These are phyloP conservation scores for Tuber melanosporum DNA, from an alignment of 495 filamentous ascomycete species.

Conservation along the genomic window DNA sequence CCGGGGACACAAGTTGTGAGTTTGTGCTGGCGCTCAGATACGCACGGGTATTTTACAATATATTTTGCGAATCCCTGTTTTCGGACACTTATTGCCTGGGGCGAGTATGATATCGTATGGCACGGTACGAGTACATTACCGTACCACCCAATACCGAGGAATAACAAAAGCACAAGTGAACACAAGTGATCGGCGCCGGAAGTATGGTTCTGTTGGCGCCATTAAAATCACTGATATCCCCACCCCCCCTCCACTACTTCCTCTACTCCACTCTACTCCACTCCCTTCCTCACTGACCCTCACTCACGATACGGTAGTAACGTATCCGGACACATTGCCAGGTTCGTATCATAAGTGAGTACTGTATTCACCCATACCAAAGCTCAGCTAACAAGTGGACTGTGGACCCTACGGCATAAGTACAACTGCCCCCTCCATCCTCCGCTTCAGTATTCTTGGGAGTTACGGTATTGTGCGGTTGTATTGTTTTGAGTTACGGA, in stretches of 20 bases:
- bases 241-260: not conserved
- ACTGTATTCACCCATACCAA: not conserved
- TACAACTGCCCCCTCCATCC: not conserved
- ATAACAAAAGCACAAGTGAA: not conserved
- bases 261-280: not conserved
- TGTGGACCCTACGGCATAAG: not conserved
- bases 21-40: too few species aligned
- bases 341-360: not conserved
- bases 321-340: not conserved
- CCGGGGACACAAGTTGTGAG: too few species aligned
- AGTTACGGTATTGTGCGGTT: not conserved
- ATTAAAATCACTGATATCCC: conserved; percentile 1
- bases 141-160: not conserved
- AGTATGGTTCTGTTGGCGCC: not conserved
- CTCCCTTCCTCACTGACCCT: not conserved
- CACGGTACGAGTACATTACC: not conserved
- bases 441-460: not conserved
- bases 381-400: not conserved
- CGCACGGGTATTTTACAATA: too few species aligned
- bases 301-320: not conserved
- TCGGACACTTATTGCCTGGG: too few species aligned
- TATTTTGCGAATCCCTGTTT: too few species aligned
- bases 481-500: not conserved
- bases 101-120: not conserved
- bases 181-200: not conserved